A percentile compares a stretch with the other conserved stretches of the same genome.
Conservation (phyloP, 2,329 filamentous ascomycete species). For the Penicillium occitanis region DNA sequence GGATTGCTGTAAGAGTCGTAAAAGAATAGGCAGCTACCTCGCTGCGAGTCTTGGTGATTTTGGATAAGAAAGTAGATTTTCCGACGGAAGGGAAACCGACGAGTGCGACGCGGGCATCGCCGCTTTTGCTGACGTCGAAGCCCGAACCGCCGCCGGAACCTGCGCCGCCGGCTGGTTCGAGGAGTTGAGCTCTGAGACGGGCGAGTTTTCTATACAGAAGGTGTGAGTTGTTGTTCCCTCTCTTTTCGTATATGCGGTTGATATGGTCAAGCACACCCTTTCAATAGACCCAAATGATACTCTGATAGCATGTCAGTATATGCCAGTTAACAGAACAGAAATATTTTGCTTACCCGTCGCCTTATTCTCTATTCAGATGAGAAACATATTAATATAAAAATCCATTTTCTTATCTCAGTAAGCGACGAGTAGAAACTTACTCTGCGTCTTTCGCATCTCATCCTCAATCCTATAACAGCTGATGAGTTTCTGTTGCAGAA, state of each 20-base stretch:
- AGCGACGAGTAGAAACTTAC: constrained; percentile 56
- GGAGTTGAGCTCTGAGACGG: constrained; percentile 85
- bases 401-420: background rate
- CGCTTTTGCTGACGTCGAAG: constrained; percentile 90
- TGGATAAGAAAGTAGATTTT: constrained; percentile 98
- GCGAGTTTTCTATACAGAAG: constrained; percentile 77
- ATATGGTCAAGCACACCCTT: constrained; percentile 65
- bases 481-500: constrained; percentile 4
- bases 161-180: constrained; percentile 81
- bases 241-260: constrained; percentile 19
- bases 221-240: background rate
- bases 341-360: constrained; percentile 68
- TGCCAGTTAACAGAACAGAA: too few relatives aligned
- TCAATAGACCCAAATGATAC: constrained; percentile 95
- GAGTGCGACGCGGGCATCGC: constrained; percentile 92
- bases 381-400: constrained; percentile 29
- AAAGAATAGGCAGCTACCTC: constrained; percentile 96
- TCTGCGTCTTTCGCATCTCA: constrained; percentile 99
- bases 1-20: constrained; percentile 95
- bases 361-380: constrained; percentile 76
- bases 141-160: constrained; percentile 77
- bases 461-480: constrained; percentile 80
- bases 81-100: constrained; percentile 99
- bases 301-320: constrained; percentile 56
- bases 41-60: constrained; percentile 96